phyloP scores from a whole-genome alignment of 1,284 basidiomycete species.

The Ustilago xerochloae region DNA sequence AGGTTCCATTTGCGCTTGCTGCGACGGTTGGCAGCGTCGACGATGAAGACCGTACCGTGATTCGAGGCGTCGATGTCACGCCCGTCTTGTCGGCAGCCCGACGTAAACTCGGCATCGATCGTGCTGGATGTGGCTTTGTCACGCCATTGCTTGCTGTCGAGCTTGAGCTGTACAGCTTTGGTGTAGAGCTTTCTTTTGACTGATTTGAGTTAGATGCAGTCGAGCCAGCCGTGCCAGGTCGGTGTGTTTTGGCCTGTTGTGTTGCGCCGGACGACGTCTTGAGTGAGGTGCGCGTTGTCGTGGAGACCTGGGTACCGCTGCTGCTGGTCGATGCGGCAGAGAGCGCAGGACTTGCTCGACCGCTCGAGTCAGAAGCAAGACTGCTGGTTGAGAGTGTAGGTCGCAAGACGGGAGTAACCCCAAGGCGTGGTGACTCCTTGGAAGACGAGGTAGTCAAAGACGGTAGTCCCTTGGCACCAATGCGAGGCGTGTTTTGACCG shows the following conservation, averaged over 20 bases:
- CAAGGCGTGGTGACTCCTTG: slow-evolving; percentile 25
- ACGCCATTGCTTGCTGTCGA: neutral
- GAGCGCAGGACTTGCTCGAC: slow-evolving; percentile 38
- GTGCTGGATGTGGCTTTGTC: slow-evolving; percentile 27
- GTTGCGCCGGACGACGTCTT: slow-evolving; percentile 1
- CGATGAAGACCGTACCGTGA: slow-evolving; percentile 37
- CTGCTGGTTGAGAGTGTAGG: slow-evolving; percentile 34
- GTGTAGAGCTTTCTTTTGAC: slow-evolving; percentile 9
- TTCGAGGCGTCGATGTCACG: slow-evolving; percentile 30
- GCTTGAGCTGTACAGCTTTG: slow-evolving; percentile 9
- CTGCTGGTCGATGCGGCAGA: slow-evolving; percentile 29
- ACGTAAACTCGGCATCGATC: slow-evolving; percentile 46
- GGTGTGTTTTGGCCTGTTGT: slow-evolving; percentile 7
- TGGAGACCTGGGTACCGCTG: slow-evolving; percentile 24
- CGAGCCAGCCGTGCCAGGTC: slow-evolving; percentile 25
- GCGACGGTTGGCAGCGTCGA: slow-evolving; percentile 15
- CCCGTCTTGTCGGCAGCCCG: slow-evolving; percentile 19
- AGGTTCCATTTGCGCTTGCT: neutral
- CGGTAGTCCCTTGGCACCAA: slow-evolving; percentile 23
- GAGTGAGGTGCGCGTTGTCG: slow-evolving; percentile 23
- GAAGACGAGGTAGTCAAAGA: slow-evolving; percentile 7
- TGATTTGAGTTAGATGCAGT: slow-evolving; percentile 3
- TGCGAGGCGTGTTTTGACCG: slow-evolving; percentile 25
- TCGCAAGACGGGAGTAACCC: slow-evolving; percentile 13
- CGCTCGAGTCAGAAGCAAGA: slow-evolving; percentile 34